Conservation (phyloP, 306 rosid genomes). For the Astragalus glycyphyllos region DNA sequence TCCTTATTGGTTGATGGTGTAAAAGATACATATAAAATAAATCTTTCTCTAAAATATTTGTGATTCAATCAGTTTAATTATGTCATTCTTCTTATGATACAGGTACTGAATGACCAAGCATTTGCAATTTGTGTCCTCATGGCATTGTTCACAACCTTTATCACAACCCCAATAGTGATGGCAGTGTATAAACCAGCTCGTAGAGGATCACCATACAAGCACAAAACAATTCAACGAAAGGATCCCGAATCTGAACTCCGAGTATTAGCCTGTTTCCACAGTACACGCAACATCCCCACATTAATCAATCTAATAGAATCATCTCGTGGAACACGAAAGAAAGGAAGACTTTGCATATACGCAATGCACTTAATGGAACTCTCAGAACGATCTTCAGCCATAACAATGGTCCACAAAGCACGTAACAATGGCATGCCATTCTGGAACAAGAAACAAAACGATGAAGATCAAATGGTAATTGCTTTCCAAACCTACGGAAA, state of each 20-base stretch:
- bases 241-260: conserved; percentile 58
- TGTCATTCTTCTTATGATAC: conserved; percentile 1
- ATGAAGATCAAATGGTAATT: conserved; percentile 59
- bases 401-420: conserved; percentile 78
- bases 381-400: conserved; percentile 78
- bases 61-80: no score
- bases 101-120: conserved; percentile 77
- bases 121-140: conserved; percentile 75
- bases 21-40: no score
- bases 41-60: no score
- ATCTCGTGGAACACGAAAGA: conserved; percentile 60
- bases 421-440: conserved; percentile 73
- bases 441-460: conserved; percentile 60
- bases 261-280: conserved; percentile 74
- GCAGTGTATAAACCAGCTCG: conserved; percentile 73
- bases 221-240: conserved; percentile 55
- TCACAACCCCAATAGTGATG: conserved; percentile 75
- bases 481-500: conserved; percentile 71
- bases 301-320: conserved; percentile 68
- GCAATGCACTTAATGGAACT: conserved; percentile 87
- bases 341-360: conserved; percentile 65
- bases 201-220: conserved; percentile 69
- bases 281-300: conserved; percentile 64
- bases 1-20: no score
- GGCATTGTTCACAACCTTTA: conserved; percentile 80